Conservation (phyloP, 2,329 filamentous ascomycete genomes). For the Verticillium klebahnii region DNA sequence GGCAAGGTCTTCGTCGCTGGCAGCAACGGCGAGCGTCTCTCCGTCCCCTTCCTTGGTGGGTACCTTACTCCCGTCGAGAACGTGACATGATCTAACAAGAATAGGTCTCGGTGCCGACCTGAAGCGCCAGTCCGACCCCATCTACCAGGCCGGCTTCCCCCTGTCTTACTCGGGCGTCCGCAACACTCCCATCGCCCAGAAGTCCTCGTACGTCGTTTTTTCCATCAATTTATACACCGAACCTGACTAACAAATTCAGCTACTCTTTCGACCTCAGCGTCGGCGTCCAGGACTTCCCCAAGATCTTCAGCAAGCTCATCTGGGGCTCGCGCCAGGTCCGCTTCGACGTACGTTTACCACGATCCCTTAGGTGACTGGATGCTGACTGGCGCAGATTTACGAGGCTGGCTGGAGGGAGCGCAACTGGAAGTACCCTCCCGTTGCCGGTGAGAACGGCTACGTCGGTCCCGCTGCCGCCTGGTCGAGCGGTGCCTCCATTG, state of each 20-base stretch:
- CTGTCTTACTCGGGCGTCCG: conserved; percentile 4
- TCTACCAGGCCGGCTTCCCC: conserved; percentile 14
- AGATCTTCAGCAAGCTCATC: conserved; percentile 13
- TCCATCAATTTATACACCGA: not conserved
- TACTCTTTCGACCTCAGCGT: conserved; percentile 13
- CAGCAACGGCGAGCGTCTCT: conserved; percentile 25
- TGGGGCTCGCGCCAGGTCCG: conserved; percentile 18
- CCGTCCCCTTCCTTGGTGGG: conserved; percentile 25
- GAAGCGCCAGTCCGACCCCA: conserved; percentile 13
- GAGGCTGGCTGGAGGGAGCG: conserved; percentile 30
- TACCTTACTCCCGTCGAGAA: no score
- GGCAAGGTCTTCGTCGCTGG: conserved; percentile 26
- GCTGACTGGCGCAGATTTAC: conserved; percentile 26
- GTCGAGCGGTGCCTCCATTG: conserved; percentile 11
- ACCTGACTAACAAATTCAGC: not conserved
- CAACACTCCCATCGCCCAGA: conserved; percentile 6
- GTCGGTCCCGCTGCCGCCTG: conserved; percentile 32
- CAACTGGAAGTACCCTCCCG: conserved; percentile 37
- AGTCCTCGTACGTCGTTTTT: not conserved
- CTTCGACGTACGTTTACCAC: conserved; percentile 7
- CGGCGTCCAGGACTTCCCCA: conserved; percentile 14
- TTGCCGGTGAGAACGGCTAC: conserved; percentile 30
- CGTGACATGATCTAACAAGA: not conserved
- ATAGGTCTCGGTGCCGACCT: conserved; percentile 18
- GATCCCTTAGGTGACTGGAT: not conserved